A percentile compares a stretch with the other conserved stretches of the same genome.
Evolutionary conservation across 2,329 filamentous ascomycete genomes (phyloP).

Genomic region (Fusarium albosuccineum): DNA sequence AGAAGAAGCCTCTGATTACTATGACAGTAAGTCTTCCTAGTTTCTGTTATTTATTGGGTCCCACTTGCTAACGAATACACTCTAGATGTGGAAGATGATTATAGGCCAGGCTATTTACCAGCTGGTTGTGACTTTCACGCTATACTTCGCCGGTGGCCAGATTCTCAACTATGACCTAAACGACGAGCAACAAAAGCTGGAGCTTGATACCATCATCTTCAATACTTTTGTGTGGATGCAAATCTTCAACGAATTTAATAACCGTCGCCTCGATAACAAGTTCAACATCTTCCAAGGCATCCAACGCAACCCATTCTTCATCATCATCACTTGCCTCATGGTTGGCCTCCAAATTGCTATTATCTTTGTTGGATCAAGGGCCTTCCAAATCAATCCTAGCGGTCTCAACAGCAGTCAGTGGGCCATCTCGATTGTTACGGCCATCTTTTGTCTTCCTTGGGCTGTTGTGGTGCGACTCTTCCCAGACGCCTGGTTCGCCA

Average conservation of each 20-base stretch:
- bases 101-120: slow-evolving; percentile 72
- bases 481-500: background rate
- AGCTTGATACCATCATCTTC: slow-evolving; percentile 71
- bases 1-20: slow-evolving; percentile 57
- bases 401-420: background rate
- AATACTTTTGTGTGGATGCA: slow-evolving; percentile 81
- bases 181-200: slow-evolving; percentile 50
- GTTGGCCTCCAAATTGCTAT: slow-evolving; percentile 38
- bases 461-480: background rate
- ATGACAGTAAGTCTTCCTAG: background rate
- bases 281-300: slow-evolving; percentile 89
- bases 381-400: background rate
- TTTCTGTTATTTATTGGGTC: background rate
- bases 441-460: background rate
- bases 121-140: slow-evolving; percentile 66
- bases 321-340: slow-evolving; percentile 51
- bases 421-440: background rate
- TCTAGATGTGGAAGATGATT: slow-evolving; percentile 77
- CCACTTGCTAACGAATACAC: slow-evolving; percentile 72
- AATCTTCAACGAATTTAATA: slow-evolving; percentile 77
- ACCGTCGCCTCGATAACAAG: slow-evolving; percentile 80
- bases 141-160: slow-evolving; percentile 69
- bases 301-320: slow-evolving; percentile 30
- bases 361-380: slow-evolving; percentile 29
- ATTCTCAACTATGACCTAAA: slow-evolving; percentile 62